phyloP scores from a whole-genome alignment of 2,329 filamentous ascomycete species.

The Dissoconium aciculare region DNA sequence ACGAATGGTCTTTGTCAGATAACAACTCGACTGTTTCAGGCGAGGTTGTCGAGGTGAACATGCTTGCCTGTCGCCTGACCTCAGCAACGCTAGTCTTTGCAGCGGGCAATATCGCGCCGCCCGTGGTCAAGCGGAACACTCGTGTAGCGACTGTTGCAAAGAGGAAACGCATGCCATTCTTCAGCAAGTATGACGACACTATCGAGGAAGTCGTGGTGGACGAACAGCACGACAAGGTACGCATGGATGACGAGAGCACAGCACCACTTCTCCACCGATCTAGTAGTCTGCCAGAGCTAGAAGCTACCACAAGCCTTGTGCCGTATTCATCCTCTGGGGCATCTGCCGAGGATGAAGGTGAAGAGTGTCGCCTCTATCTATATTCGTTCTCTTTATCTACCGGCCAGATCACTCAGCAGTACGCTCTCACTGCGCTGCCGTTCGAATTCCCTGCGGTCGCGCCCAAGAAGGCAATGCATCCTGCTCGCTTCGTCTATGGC shows the following conservation, averaged over 20 bases:
- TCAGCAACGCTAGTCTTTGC: constrained; percentile 50
- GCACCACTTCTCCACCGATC: constrained; percentile 15
- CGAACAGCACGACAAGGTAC: too few species aligned
- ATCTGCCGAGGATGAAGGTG: constrained; percentile 33
- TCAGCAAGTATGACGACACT: constrained; percentile 29
- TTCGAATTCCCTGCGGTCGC: constrained; percentile 54
- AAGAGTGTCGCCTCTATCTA: constrained; percentile 56
- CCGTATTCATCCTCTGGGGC: too few species aligned
- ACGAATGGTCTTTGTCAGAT: too few species aligned
- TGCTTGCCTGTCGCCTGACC: constrained; percentile 52
- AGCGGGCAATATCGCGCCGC: constrained; percentile 46
- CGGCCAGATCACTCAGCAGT: constrained; percentile 42
- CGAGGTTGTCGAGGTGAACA: constrained; percentile 37
- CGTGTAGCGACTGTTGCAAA: constrained; percentile 20
- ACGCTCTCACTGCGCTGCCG: constrained; percentile 48
- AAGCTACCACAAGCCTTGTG: too few species aligned
- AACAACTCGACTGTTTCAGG: too few species aligned
- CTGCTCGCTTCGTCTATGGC: constrained; percentile 49
- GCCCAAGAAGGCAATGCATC: constrained; percentile 40
- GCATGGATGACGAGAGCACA: constrained; percentile 14
- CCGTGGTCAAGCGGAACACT: constrained; percentile 17
- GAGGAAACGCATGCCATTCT: constrained; percentile 30
- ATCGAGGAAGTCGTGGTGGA: constrained; percentile 14
- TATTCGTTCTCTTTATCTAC: constrained; percentile 42
- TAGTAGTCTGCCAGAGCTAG: constrained; percentile 2